These are phyloP conservation scores for Arachnopeziza araneosa DNA, from an alignment of 2,329 filamentous ascomycete genomes.

Conservation along the genomic window DNA sequence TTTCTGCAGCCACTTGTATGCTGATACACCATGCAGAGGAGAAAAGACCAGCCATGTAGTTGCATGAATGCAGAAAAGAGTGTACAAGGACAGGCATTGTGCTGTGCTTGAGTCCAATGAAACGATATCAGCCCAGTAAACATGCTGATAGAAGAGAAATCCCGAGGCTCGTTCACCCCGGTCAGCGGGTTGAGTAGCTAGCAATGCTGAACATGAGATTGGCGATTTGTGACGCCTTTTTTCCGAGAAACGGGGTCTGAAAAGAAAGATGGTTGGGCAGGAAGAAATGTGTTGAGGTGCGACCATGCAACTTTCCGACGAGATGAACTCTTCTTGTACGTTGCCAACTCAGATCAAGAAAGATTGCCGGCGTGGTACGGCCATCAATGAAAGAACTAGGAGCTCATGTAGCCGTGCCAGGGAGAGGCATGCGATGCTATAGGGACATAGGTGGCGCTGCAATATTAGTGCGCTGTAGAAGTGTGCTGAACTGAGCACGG, in stretches of 20 bases:
- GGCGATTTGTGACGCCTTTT: neutral
- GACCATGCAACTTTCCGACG: neutral
- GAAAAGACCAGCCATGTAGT: too few species aligned
- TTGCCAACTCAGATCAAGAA: neutral
- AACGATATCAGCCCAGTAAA: too few species aligned
- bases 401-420: neutral
- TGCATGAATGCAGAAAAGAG: too few species aligned
- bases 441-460: too few species aligned
- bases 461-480: too few species aligned
- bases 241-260: neutral
- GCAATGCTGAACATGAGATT: neutral
- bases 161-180: neutral
- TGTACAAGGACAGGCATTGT: too few species aligned
- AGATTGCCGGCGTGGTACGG: neutral
- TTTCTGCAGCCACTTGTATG: too few species aligned
- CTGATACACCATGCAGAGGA: too few species aligned
- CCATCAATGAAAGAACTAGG: neutral
- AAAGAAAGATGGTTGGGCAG: neutral
- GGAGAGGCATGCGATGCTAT: too few species aligned
- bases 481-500: neutral
- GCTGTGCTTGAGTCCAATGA: too few species aligned
- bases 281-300: neutral
- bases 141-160: too few species aligned
- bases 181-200: neutral
- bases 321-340: neutral